Base-by-base conservation (phyloP, 2,329 filamentous ascomycete genomes). In the Arthrobotrys pseudoclavata region DNA sequence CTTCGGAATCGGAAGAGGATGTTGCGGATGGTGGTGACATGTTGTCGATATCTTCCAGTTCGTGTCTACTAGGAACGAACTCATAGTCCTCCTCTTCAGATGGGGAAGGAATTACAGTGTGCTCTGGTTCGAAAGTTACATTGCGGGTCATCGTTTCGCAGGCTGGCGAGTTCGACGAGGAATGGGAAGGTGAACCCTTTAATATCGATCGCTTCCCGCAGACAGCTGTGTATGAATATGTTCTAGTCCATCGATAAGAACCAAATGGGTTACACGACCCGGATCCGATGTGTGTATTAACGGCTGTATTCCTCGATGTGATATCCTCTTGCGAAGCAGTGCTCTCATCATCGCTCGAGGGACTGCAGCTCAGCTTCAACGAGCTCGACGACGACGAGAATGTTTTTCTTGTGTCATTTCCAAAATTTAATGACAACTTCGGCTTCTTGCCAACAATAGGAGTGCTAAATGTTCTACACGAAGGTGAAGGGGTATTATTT, bases 181-280 rank as follows among this genome's bases (percentile, higher is more conserved):
- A 77, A 50, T 77, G 67, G n/a, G 74, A 77, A 31, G 74, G 74
- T n/a, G 74, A 77, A 31, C 74, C 74, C 61, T 77, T 77, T 18
- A 77, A 71, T 61, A 77, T 77, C 29, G 74, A 77, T 71, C 67
- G 42, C 53, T 67, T 70, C 37, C 74, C 74, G 20, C 50, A 71
- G 45, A 77, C 67, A n/a, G 60, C 67, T 47, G 67, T 70, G 42
- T 77, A 77, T 6, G 74, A 71, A 29, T 77, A 77, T 52, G 74
- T 71, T 47, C 74, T 67, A 31, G 74, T 77, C 74, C 74, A 77
- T 40, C 67, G 61, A 45, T 40, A 76, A 24, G 61, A 62, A 60
- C 61, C 42, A 12, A 34, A 55, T 64, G 60, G 50, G 31, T 71
- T 42, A 22, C 37, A 57, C 45, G 62, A 48, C 10, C 52, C 67